phyloP scores from a whole-genome alignment of 1,284 basidiomycete species.

The Quambalaria eucalypti region DNA sequence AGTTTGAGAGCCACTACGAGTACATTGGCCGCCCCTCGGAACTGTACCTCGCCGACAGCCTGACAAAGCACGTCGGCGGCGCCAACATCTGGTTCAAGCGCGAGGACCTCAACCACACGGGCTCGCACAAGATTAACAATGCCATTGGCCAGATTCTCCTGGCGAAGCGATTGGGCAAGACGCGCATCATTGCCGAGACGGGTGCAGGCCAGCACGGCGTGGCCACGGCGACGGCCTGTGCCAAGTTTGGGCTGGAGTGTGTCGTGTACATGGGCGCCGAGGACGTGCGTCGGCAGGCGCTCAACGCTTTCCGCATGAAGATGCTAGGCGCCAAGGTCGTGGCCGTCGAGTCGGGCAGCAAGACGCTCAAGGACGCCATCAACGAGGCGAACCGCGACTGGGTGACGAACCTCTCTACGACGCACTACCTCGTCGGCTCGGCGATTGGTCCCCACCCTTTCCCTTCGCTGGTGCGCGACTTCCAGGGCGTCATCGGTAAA shows the following conservation, averaged over 20 bases:
- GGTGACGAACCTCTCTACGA: slow-evolving; percentile 79
- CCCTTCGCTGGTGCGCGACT: slow-evolving; percentile 96
- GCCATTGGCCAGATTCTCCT: slow-evolving; percentile 61
- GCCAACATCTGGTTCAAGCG: slow-evolving; percentile 97
- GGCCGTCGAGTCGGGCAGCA: slow-evolving; percentile 84
- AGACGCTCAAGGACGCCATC: slow-evolving; percentile 79
- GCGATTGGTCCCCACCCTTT: slow-evolving; percentile 97
- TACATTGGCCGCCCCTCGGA: slow-evolving; percentile 75
- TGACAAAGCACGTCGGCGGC: slow-evolving; percentile 68
- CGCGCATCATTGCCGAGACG: slow-evolving; percentile 93
- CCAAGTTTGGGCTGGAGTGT: slow-evolving; percentile 90
- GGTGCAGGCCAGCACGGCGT: slow-evolving; percentile 98
- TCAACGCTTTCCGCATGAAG: slow-evolving; percentile 95
- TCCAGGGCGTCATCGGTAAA: slow-evolving; percentile 87
- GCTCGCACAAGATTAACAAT: slow-evolving; percentile 47
- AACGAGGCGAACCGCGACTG: slow-evolving; percentile 63
- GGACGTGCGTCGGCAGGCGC: slow-evolving; percentile 84
- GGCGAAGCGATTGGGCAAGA: slow-evolving; percentile 85
- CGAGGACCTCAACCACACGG: slow-evolving; percentile 64
- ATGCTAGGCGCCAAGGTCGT: slow-evolving; percentile 84
- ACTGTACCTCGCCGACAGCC: slow-evolving; percentile 64
- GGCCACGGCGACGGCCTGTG: slow-evolving; percentile 94
- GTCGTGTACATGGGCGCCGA: slow-evolving; percentile 98
- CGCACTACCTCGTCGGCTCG: slow-evolving; percentile 94
- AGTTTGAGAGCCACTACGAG: slow-evolving; percentile 76